A percentile compares a stretch with the other conserved stretches of the same genome.
phyloP scores from a whole-genome alignment of 2,329 filamentous ascomycete species.

The Aspergillus sp. region DNA sequence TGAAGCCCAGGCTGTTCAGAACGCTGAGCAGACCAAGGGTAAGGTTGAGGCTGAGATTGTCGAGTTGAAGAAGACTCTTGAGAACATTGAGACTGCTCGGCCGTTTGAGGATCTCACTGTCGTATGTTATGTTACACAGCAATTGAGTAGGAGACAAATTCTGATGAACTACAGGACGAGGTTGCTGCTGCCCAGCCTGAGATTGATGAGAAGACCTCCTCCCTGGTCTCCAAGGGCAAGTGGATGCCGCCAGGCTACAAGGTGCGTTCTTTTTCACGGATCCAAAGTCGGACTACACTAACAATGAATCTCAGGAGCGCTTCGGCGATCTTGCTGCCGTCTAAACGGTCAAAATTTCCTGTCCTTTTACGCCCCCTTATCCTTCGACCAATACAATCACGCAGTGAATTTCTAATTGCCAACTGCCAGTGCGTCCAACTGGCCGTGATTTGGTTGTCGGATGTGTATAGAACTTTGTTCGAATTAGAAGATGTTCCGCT shows the following conservation, averaged over 20 bases:
- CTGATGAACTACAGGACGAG: slow-evolving; percentile 61
- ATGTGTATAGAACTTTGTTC: slow-evolving; percentile 37
- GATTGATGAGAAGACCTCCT: slow-evolving; percentile 92
- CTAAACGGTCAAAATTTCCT: slow-evolving; percentile 50
- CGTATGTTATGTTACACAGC: slow-evolving; percentile 50
- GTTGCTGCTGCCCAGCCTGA: slow-evolving; percentile 89
- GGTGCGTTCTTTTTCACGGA: slow-evolving; percentile 51
- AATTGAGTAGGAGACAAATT: background rate
- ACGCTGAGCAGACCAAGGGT: slow-evolving; percentile 91
- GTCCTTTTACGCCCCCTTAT: slow-evolving; percentile 24
- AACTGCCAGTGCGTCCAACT: slow-evolving; percentile 15
- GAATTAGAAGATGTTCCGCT: slow-evolving; percentile 21
- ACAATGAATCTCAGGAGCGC: slow-evolving; percentile 65
- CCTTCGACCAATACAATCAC: slow-evolving; percentile 24
- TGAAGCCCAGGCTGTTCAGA: slow-evolving; percentile 93
- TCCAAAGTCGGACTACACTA: background rate
- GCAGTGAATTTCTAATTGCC: slow-evolving; percentile 17
- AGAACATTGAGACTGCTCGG: slow-evolving; percentile 94
- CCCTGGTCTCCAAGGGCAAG: slow-evolving; percentile 95
- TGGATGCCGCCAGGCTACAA: slow-evolving; percentile 99
- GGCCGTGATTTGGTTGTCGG: slow-evolving; percentile 25
- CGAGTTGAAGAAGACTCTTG: slow-evolving; percentile 87
- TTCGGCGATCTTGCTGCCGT: slow-evolving; percentile 95
- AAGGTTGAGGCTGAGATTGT: slow-evolving; percentile 92
- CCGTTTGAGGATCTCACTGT: slow-evolving; percentile 97